phyloP scores from a whole-genome alignment of 1,139 yeast genomes.

The Protomyces inouyei region DNA sequence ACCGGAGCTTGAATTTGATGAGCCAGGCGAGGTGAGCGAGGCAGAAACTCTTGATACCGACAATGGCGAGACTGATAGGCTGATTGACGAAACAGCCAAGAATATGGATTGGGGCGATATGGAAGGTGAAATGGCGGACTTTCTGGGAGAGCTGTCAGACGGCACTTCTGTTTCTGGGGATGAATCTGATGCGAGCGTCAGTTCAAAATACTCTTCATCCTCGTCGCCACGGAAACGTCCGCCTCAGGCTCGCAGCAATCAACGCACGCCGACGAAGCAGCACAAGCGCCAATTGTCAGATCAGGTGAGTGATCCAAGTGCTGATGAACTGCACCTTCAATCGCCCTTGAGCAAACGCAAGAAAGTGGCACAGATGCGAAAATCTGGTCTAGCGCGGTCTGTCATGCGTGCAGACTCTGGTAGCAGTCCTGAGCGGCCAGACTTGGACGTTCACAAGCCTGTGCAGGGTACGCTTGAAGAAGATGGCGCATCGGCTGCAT shows the following conservation, averaged over 20 bases:
- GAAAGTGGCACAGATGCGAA: conserved; percentile 16
- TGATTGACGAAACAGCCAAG: conserved; percentile 22
- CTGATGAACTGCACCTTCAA: conserved; percentile 33
- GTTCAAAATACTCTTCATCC: conserved; percentile 1
- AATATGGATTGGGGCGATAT: conserved; percentile 44
- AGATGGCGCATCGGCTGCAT: background rate
- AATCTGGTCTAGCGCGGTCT: conserved; percentile 12
- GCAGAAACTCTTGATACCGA: conserved; percentile 26
- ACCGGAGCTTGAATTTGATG: conserved; percentile 9
- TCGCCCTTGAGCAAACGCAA: conserved; percentile 16
- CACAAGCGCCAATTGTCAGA: conserved; percentile 39
- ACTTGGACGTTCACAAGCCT: background rate
- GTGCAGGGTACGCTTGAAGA: background rate
- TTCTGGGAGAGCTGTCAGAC: conserved; percentile 53
- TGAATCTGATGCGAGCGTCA: conserved; percentile 22
- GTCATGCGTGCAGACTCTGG: background rate
- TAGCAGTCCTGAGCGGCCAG: background rate
- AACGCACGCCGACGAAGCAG: background rate
- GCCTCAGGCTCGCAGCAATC: conserved; percentile 20
- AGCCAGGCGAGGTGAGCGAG: conserved; percentile 1
- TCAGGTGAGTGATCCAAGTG: conserved; percentile 32
- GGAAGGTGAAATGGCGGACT: conserved; percentile 57
- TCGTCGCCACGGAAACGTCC: conserved; percentile 34
- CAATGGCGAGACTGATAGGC: conserved; percentile 33
- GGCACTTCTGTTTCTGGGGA: conserved; percentile 39